Conservation (phyloP, 2,329 filamentous ascomycete genomes). For the Colletotrichum limetticola region DNA sequence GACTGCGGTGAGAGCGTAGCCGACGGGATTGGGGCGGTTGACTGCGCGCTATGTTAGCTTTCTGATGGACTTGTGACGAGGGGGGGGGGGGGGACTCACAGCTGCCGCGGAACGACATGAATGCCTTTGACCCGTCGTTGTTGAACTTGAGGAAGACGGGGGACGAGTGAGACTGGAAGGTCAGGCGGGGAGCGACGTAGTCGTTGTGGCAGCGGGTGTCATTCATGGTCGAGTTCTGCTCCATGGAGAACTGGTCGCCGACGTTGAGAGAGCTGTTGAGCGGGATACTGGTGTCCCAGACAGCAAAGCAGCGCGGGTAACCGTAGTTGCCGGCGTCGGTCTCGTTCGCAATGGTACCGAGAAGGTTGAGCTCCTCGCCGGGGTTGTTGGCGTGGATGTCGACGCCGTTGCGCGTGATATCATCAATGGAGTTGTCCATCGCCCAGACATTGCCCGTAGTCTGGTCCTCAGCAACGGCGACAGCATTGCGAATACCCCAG, state of each 20-base stretch:
- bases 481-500: constrained; percentile 80
- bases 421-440: constrained; percentile 78
- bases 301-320: constrained; percentile 63
- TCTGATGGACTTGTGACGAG: no score
- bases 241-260: constrained; percentile 62
- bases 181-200: constrained; percentile 63
- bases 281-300: constrained; percentile 65
- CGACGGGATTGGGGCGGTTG: constrained; percentile 54
- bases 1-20: constrained; percentile 57
- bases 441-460: constrained; percentile 62
- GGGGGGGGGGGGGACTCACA: constrained; percentile 56
- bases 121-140: constrained; percentile 66
- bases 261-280: constrained; percentile 51
- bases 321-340: constrained; percentile 42
- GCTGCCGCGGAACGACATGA: constrained; percentile 77
- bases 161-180: constrained; percentile 73
- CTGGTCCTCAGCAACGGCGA: constrained; percentile 75
- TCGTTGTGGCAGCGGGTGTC: constrained; percentile 57
- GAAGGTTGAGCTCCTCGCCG: constrained; percentile 79
- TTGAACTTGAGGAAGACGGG: constrained; percentile 79
- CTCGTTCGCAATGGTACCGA: constrained; percentile 64
- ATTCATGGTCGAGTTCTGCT: constrained; percentile 48
- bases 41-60: constrained; percentile 40
- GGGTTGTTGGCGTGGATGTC: constrained; percentile 77
- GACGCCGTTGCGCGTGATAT: constrained; percentile 65